Evolutionary conservation across 2,329 filamentous ascomycete genomes (phyloP), one percentile per base, ranked within the genome.

Genomic region (Fusarium gaditjirri): DNA sequence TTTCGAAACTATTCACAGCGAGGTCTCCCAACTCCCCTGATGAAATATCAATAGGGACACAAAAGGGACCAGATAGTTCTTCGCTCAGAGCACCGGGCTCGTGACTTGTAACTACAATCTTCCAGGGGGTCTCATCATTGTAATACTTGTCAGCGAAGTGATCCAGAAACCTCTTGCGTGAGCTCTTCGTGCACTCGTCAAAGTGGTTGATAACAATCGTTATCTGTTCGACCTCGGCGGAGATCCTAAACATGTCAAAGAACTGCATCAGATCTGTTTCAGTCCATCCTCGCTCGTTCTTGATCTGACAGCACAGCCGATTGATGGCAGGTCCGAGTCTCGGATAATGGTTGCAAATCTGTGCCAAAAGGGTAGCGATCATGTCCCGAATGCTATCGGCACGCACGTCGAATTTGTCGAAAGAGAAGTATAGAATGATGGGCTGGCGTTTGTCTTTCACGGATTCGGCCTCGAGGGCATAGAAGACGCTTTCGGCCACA

Each of bases 381-480:
- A 64, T 50, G 9, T 66, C 59, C 27, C 63, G 39, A 27, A 66
- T 66, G 6, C 50, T 57, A 8, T 66, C 44, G 19, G 50, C 54
- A 5, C 63, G 63, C 4, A 66, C 59, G 3, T 66, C 59, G 8
- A 46, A 66, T 19, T 9, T 52, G 2, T 64, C 25, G 14, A 64
- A 66, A 3, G 59, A 64, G 25, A 64, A 66, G 16, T 52, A 64
- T 1, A 66, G 63, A 3, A 64, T 33, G 3, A n/a, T 57, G 6
- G 7, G 29, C 0, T 33, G n/a, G 6, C 31, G 43, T 6, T 19
- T 42, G 4, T 4, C 6, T 0, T 5, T 35, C 6, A 8, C 19
- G 0, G 42, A 27, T 2, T 43, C 36, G 6, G 8, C 8, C 6
- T 66, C 63, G 0, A 66, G 50, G 3, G 25, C 25, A 2, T 64